Evolutionary conservation across 2,329 filamentous ascomycete species (phyloP).

Genomic region (Myriangium duriaei): DNA sequence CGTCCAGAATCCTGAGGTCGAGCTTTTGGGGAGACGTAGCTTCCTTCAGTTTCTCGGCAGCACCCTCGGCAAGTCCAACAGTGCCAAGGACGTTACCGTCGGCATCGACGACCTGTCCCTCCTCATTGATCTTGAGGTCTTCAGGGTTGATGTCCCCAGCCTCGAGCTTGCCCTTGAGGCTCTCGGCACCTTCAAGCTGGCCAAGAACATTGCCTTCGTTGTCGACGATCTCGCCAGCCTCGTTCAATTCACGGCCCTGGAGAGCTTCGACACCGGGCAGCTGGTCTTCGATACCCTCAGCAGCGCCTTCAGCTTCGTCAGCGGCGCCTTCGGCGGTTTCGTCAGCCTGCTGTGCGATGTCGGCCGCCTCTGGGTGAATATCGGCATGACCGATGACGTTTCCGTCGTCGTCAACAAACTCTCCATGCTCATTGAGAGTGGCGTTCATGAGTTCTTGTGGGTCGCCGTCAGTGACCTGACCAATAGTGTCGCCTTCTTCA

Average conservation of each 20-base stretch:
- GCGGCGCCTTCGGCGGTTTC: conserved; percentile 24
- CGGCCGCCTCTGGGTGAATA: conserved; percentile 33
- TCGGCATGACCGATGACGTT: conserved; percentile 41
- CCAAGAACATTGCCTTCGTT: conserved; percentile 38
- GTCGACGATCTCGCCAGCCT: conserved; percentile 37
- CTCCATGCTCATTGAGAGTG: conserved; percentile 40
- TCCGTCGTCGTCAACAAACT: conserved; percentile 43
- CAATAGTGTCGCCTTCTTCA: conserved; percentile 39
- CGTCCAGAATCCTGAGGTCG: conserved; percentile 37
- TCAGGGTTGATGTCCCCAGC: conserved; percentile 30
- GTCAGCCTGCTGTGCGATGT: conserved; percentile 28
- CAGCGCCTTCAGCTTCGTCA: conserved; percentile 19
- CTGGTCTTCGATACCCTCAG: conserved; percentile 32
- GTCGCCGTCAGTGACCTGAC: conserved; percentile 35
- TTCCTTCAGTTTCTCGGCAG: conserved; percentile 35
- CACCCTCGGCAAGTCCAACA: conserved; percentile 38
- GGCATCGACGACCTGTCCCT: conserved; percentile 38
- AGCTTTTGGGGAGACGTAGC: conserved; percentile 24
- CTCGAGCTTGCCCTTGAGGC: conserved; percentile 26
- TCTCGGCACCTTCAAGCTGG: conserved; percentile 34
- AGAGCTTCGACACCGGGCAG: conserved; percentile 40
- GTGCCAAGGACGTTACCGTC: conserved; percentile 39
- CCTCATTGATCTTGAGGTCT: conserved; percentile 38
- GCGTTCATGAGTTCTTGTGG: conserved; percentile 35
- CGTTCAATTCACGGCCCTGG: conserved; percentile 39